Evolutionary conservation across 2,329 filamentous ascomycete species (phyloP).

Genomic region (Ophiostoma tasmaniense): DNA sequence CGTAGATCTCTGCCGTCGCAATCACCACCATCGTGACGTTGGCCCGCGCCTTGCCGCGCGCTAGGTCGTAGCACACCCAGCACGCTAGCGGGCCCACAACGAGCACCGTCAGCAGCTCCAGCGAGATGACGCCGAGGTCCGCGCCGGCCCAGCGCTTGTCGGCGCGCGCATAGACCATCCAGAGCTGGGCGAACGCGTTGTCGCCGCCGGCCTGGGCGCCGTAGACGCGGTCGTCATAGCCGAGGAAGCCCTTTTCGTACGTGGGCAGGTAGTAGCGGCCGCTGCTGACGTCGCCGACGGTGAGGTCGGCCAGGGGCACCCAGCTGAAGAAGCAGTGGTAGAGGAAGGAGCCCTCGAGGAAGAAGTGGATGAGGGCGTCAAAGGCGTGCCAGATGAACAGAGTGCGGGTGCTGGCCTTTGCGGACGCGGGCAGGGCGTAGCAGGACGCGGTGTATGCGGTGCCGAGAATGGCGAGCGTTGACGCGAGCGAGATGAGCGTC

Average conservation of each 20-base stretch:
- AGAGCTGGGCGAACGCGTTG: constrained; percentile 49
- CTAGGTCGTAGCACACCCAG: constrained; percentile 53
- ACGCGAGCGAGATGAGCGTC: constrained; percentile 50
- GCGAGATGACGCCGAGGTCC: constrained; percentile 53
- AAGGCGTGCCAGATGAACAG: constrained; percentile 95
- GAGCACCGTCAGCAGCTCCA: constrained; percentile 59
- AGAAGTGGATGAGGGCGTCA: constrained; percentile 82
- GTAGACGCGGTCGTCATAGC: constrained; percentile 41
- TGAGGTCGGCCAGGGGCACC: constrained; percentile 30
- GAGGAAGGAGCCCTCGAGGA: constrained; percentile 84
- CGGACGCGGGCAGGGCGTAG: constrained; percentile 38
- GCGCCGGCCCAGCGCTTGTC: constrained; percentile 56
- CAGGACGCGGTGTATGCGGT: constrained; percentile 43
- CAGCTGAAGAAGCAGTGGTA: constrained; percentile 84
- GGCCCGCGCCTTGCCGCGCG: constrained; percentile 37
- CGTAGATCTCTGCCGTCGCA: constrained; percentile 59
- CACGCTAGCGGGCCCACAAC: constrained; percentile 52
- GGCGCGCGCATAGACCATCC: constrained; percentile 61
- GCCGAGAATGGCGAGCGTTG: constrained; percentile 44
- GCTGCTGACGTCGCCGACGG: constrained; percentile 27
- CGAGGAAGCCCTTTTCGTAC: constrained; percentile 42
- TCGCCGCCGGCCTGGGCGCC: constrained; percentile 49
- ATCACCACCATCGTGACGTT: constrained; percentile 57
- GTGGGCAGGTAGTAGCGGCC: constrained; percentile 36
- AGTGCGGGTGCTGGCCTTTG: constrained; percentile 58